A percentile compares a stretch with the other conserved stretches of the same genome.
These are phyloP conservation scores for Diaporthe velutina DNA, from an alignment of 2,329 filamentous ascomycete genomes.

Conservation along the genomic window DNA sequence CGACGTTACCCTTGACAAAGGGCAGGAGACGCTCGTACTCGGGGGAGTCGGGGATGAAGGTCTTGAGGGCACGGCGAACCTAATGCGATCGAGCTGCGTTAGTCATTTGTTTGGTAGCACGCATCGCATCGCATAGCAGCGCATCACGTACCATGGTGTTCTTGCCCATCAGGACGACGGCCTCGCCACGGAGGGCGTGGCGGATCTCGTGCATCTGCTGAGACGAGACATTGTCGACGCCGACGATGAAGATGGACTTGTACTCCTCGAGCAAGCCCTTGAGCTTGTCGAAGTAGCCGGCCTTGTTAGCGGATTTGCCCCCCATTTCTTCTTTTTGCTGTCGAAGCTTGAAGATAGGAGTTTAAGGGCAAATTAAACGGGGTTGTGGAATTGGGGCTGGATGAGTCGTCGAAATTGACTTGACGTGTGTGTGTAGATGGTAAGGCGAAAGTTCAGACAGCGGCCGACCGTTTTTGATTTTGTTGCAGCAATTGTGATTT, in stretches of 20 bases:
- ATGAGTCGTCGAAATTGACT: conserved; percentile 41
- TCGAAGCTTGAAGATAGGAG: conserved; percentile 84
- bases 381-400: conserved; percentile 18
- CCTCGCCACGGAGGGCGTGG: conserved; percentile 87
- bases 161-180: conserved; percentile 99
- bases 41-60: conserved; percentile 88
- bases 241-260: conserved; percentile 97
- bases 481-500: conserved; percentile 34
- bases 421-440: conserved; percentile 35
- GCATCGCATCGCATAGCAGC: background rate
- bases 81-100: conserved; percentile 48
- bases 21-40: conserved; percentile 99
- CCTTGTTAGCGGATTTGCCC: conserved; percentile 96
- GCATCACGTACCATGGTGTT: conserved; percentile 91
- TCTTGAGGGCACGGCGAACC: conserved; percentile 97
- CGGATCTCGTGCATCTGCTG: conserved; percentile 99
- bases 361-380: conserved; percentile 84
- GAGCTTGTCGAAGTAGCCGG: conserved; percentile 99
- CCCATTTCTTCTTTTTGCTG: conserved; percentile 95
- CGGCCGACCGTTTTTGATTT: conserved; percentile 29
- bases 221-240: conserved; percentile 99
- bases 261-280: conserved; percentile 97
- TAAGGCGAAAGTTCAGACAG: conserved; percentile 1
- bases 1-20: conserved; percentile 96
- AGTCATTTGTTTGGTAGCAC: background rate